Evolutionary conservation across 2,329 filamentous ascomycete species (phyloP), one percentile per base, ranked within the genome.

Genomic region (Cytospora leucostoma): DNA sequence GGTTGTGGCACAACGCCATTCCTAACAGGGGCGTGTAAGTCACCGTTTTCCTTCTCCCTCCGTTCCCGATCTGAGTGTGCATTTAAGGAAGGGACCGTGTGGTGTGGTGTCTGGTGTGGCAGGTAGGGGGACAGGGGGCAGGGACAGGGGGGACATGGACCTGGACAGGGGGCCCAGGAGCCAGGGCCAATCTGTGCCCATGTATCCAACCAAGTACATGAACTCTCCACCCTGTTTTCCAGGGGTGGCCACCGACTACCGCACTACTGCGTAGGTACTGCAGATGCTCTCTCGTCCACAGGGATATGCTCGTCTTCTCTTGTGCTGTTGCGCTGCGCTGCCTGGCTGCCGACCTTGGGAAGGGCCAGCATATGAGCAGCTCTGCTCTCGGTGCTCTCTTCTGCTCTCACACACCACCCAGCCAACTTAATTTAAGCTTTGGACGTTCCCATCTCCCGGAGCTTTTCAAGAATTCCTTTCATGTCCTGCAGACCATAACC

Each of bases 371-470:
- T 27, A 27, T 27, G 27, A 27, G 27, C 27, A 27, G 27, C 27
- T 21, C 44, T 51, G 54, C 35, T 51, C 55, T 51, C 47, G 35
- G 40, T 52, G 55, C 17, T 35, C 21, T 40, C 7, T 32, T 53
- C 38, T 49, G 52, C 52, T 35, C 51, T 55, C 59, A 37, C 35
- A 59, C 47, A 17, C 47, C 54, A 47, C 55, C 59, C 61, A 56
- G 64, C 64, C 64, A 61, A 61, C 64, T 66, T 56, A 27, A 60
- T 65, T 66, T 61, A 65, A 63, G 57, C 59, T 57, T 64, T 44
- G 52, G 49, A 49, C 57, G 59, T 65, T 17, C 62, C 64, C 53
- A 59, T 61, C 40, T 62, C 54, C 51, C 61, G 57, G 61, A 44
- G 33, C 19, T 55, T 58, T 59, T n/a, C 19, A 17, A 56, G n/a